Percentiles rank a stretch among this genome's conserved stretches.
phyloP scores from a whole-genome alignment of 164 flowering plant genomes.

The Stephania cephalantha region DNA sequence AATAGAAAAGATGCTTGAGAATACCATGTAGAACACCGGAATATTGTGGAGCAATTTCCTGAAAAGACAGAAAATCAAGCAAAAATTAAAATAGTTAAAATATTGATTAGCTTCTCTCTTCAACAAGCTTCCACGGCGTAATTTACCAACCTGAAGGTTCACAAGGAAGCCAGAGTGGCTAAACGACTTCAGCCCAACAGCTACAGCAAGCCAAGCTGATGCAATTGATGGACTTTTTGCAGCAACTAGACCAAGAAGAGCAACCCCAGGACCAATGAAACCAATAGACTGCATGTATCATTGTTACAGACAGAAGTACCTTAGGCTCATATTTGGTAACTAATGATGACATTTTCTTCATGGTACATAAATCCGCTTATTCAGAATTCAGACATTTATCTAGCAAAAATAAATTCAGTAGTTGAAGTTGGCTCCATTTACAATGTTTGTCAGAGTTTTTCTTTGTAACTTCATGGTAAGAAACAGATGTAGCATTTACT shows the following conservation, averaged over 20 bases:
- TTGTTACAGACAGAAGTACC: not conserved
- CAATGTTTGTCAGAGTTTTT: no score
- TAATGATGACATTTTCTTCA: not conserved
- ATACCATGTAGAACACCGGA: constrained; percentile 91
- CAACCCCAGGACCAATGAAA: constrained; percentile 74
- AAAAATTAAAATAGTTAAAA: constrained; percentile 11
- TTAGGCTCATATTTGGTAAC: not conserved
- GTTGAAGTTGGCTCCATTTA: not conserved
- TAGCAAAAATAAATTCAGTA: not conserved
- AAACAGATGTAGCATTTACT: not conserved
- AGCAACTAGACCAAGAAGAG: constrained; percentile 63
- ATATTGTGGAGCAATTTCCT: constrained; percentile 95
- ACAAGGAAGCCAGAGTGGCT: constrained; percentile 96
- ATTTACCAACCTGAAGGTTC: constrained; percentile 75
- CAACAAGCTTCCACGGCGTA: not conserved
- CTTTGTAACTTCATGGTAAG: not conserved
- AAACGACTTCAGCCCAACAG: constrained; percentile 85
- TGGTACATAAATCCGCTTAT: not conserved
- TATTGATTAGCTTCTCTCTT: not conserved
- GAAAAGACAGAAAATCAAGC: constrained; percentile 20
- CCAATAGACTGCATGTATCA: constrained; percentile 71
- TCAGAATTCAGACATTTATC: not conserved
- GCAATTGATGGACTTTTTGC: constrained; percentile 65
- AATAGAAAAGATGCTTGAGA: not conserved
- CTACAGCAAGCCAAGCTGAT: constrained; percentile 88